Evolutionary conservation across 2,329 filamentous ascomycete species (phyloP), one percentile per base, ranked within the genome.

Genomic region (Drechslera avenae): DNA sequence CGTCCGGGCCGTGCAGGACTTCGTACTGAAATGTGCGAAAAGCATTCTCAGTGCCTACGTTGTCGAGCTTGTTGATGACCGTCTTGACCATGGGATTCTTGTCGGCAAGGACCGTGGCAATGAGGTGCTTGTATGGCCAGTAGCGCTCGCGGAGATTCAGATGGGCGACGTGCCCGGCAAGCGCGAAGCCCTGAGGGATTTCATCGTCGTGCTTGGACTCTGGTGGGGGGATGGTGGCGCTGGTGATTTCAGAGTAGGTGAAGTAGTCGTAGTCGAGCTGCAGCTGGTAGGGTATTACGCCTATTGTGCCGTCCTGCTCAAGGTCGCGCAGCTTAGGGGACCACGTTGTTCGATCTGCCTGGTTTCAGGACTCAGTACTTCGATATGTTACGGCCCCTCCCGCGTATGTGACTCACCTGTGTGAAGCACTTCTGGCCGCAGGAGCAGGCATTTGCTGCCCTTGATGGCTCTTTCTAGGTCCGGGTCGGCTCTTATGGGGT

Each of bases 1-100:
- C 87, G 63, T 91, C 85, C 0, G 85, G 83, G 0, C 94, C 94
- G 1, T 86, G 86, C 0, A 99, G 83, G 12, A 97, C 83, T 76
- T 99, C 94, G 76, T 96, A 97, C 26, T 83, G 82, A 74, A 99
- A 97, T 0, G 94, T 97, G 44, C 94, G 86, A 76, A 90, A 99
- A 70, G 91, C 86, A 62, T 87, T 94, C 63, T 90, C 86, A 17
- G 84, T 83, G 50, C 94, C 94, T 7, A 99, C 93, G 54, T 90
- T 87, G 73, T 96, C 88, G 35, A 88, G 83, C 75, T 99, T 99
- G 81, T 97, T 97, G 77, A 99, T 97, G 61, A 99, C 92, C 0
- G 94, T 99, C 52, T 80, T 82, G 53, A 97, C 84, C 37, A 77
- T 78, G 8, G 86, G 82, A 74, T 96, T 96, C 77, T 99, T 99